phyloP scores from a whole-genome alignment of 345 rosid species.

The Boechera divaricarpa region DNA sequence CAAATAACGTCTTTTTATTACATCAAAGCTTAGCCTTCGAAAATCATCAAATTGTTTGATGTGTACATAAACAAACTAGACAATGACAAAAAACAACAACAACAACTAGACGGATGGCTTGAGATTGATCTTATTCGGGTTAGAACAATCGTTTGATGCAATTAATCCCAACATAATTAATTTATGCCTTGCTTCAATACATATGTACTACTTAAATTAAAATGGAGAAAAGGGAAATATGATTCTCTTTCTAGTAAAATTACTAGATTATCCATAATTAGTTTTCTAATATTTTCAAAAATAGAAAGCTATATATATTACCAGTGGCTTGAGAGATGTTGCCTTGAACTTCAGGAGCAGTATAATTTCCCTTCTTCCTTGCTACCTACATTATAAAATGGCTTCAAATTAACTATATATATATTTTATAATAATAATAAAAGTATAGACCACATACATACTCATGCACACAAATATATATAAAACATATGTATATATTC shows the following conservation, averaged over 20 bases:
- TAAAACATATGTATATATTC: neutral
- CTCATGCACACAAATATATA: neutral
- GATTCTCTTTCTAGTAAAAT: too few species aligned
- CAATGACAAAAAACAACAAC: too few species aligned
- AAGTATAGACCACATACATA: slow-evolving; percentile 3
- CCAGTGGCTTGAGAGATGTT: slow-evolving; percentile 28
- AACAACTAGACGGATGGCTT: too few species aligned
- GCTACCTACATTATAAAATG: slow-evolving; percentile 35
- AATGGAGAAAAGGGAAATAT: too few species aligned
- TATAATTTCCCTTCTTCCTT: slow-evolving; percentile 32
- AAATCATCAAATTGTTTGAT: too few species aligned
- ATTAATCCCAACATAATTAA: too few species aligned
- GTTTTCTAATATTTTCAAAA: neutral
- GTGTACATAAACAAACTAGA: too few species aligned
- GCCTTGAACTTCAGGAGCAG: slow-evolving; percentile 35
- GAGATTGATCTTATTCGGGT: too few species aligned
- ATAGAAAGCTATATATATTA: neutral
- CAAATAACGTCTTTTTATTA: neutral
- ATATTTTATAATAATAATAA: neutral
- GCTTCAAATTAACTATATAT: neutral
- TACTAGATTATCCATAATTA: too few species aligned
- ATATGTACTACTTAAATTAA: too few species aligned
- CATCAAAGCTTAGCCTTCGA: neutral
- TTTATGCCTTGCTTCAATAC: too few species aligned
- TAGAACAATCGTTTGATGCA: too few species aligned